Conservation (phyloP, 2,329 filamentous ascomycete species). For the Neofusicoccum parvum region DNA sequence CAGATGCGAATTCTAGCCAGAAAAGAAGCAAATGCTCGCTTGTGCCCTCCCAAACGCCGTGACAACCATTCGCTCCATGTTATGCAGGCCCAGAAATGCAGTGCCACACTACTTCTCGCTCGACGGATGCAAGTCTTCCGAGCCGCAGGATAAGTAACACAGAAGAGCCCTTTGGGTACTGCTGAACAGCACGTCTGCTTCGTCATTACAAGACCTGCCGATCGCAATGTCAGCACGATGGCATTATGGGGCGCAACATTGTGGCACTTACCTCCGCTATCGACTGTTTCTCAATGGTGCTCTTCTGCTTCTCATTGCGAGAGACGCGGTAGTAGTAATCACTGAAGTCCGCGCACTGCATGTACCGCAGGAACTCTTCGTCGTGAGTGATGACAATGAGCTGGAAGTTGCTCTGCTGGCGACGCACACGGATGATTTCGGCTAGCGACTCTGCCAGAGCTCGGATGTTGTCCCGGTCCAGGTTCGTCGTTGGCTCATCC, state of each 20-base stretch:
- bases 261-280: constrained; percentile 41
- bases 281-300: constrained; percentile 70
- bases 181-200: neutral
- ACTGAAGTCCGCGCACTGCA: constrained; percentile 91
- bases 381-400: constrained; percentile 98
- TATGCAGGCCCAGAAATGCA: neutral
- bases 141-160: neutral
- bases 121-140: constrained; percentile 5
- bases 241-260: neutral
- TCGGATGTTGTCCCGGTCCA: constrained; percentile 92
- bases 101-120: neutral
- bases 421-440: constrained; percentile 80
- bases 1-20: no score
- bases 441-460: constrained; percentile 83
- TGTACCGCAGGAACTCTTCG: constrained; percentile 89
- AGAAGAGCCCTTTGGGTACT: neutral
- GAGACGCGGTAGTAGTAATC: constrained; percentile 89
- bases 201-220: constrained; percentile 10
- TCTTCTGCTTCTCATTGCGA: constrained; percentile 83
- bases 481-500: constrained; percentile 96
- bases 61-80: neutral
- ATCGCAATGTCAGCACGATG: neutral
- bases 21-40: neutral
- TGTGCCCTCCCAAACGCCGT: neutral
- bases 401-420: constrained; percentile 92